Base-by-base conservation (phyloP, 208 protist genomes). In the Leishmania turanica region DNA sequence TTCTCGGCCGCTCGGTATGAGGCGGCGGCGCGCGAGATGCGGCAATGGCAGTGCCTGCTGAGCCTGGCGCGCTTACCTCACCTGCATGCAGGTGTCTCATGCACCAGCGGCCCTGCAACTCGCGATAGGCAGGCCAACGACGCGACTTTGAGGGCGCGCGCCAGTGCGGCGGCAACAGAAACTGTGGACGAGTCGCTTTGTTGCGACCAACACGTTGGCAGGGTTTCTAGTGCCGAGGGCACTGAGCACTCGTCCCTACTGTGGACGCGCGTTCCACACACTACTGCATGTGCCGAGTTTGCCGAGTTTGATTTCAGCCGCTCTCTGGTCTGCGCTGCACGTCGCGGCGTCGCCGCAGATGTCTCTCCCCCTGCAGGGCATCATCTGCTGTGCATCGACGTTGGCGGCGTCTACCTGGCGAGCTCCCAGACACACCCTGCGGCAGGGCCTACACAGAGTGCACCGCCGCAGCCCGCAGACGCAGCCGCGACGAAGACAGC, bases 321-420 rank as follows among this genome's bases (percentile, higher is more conserved):
- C n/a, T 76, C 72, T 45, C 51, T 15, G 6, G 47, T 27, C 53
- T 21, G n/a, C 53, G n/a, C 19, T 62, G 51, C 51, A 40, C 7
- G 51, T 45, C 51, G 53, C 4, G 72, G 47, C 69, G 45, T 54
- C 45, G 69, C 19, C 19, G 24, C 3, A 31, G 69, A 54, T 27
- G 45, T 15, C 11, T 73, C 45, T 19, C 17, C 27, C n/a, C 9
- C 69, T 53, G 24, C 37, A 73, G 24, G 69, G 13, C 37, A 73
- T n/a, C 31, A 15, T 9, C 40, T 85, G 15, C 49, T 85, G 27
- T 85, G 82, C 56, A 31, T 85, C 2, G 82, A 85, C 40, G 70
- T 85, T 13, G 70, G 72, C 24, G 82, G 82, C 3, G 37, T 82
- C 4, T 85, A 85, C 82, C 34, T 64, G 27, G 60, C 64, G 54